phyloP scores from a whole-genome alignment of 148 eudicot genomes.

The Cornus controversa region DNA sequence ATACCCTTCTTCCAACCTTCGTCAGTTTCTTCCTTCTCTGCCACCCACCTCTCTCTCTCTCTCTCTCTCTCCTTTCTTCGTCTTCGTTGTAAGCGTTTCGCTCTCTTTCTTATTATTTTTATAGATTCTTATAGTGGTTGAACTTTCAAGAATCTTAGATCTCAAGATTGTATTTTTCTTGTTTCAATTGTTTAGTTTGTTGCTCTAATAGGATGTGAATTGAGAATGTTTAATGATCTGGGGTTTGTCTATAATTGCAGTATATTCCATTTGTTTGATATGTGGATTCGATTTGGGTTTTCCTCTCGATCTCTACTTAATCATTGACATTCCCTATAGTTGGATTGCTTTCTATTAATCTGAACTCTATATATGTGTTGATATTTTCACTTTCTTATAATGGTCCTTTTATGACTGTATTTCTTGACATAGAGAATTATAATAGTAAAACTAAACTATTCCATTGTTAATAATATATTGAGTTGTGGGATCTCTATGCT shows the following conservation, averaged over 20 bases:
- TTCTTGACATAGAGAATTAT: neutral
- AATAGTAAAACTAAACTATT: neutral
- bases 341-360: too few species aligned
- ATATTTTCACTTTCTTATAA: neutral
- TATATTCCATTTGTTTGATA: neutral
- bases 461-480: neutral
- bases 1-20: slow-evolving; percentile 48
- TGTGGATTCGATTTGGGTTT: neutral
- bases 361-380: neutral
- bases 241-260: slow-evolving; percentile 16
- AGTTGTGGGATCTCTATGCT: neutral
- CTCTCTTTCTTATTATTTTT: slow-evolving; percentile 13
- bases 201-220: slow-evolving; percentile 11
- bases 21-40: slow-evolving; percentile 35
- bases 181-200: slow-evolving; percentile 1
- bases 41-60: slow-evolving; percentile 30
- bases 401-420: neutral
- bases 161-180: neutral
- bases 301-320: slow-evolving; percentile 18
- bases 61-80: slow-evolving; percentile 6
- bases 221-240: slow-evolving; percentile 16
- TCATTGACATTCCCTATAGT: too few species aligned
- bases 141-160: neutral
- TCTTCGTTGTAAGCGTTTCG: slow-evolving; percentile 44
- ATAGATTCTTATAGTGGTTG: neutral